Evolutionary conservation across 2,329 filamentous ascomycete genomes (phyloP).

Genomic region (Fusarium oligoseptatum): DNA sequence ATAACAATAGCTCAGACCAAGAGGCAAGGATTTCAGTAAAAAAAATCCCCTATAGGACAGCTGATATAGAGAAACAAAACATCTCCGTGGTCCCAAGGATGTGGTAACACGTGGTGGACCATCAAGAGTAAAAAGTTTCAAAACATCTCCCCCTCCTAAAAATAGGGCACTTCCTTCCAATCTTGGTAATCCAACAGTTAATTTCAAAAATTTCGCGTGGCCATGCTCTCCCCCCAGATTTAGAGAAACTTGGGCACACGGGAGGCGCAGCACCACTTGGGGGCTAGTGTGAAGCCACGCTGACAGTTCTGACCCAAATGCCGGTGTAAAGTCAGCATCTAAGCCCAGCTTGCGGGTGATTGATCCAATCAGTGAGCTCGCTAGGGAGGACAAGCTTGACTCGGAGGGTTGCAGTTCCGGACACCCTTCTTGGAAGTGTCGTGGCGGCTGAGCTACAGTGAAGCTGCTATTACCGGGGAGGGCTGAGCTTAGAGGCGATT

Average conservation of each 20-base stretch:
- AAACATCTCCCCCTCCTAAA: background rate
- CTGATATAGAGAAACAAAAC: background rate
- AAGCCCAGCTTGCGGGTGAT: conserved; percentile 7
- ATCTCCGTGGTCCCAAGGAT: background rate
- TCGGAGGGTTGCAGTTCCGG: conserved; percentile 28
- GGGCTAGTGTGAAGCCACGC: conserved; percentile 31
- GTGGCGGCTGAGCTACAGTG: conserved; percentile 26
- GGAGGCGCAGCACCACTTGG: conserved; percentile 25
- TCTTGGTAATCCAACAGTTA: conserved; percentile 14
- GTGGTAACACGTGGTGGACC: conserved; percentile 1
- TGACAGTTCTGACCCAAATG: conserved; percentile 18
- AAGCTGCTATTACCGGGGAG: conserved; percentile 34
- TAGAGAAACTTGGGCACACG: background rate
- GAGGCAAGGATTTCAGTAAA: background rate
- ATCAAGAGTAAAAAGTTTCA: background rate
- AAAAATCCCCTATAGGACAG: background rate
- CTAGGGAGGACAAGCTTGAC: background rate
- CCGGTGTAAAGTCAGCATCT: conserved; percentile 26
- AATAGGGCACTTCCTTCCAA: conserved; percentile 4
- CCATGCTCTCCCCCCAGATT: background rate
- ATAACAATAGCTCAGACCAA: background rate
- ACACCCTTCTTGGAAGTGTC: background rate
- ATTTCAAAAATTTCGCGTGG: background rate
- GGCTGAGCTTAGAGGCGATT: conserved; percentile 1
- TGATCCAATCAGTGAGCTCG: conserved; percentile 9